A percentile compares a stretch with the other conserved stretches of the same genome.
phyloP scores from a whole-genome alignment of 2,329 filamentous ascomycete species.

The Lasiodiplodia theobromae region DNA sequence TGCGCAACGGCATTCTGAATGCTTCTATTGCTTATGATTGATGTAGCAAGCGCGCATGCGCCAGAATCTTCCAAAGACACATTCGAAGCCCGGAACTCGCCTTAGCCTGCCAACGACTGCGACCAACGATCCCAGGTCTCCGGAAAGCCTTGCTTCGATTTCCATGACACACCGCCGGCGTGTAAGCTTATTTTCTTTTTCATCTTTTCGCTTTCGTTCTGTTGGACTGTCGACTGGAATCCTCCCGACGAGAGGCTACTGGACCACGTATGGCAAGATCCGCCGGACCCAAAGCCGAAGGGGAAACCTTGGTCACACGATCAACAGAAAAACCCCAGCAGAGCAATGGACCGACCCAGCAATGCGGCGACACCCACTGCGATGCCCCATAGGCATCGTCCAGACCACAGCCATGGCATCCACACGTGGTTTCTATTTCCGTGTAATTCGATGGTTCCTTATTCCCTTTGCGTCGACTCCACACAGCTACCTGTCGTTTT shows the following conservation, averaged over 20 bases:
- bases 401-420: background rate
- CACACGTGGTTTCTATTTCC: conserved; percentile 11
- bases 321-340: conserved; percentile 9
- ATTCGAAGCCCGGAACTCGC: background rate
- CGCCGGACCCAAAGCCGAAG: conserved; percentile 4
- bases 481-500: background rate
- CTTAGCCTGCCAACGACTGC: background rate
- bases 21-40: background rate
- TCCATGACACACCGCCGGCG: background rate
- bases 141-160: background rate
- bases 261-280: conserved; percentile 11
- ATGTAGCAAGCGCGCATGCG: background rate
- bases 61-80: background rate
- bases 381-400: background rate
- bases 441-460: background rate
- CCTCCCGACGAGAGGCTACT: background rate
- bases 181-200: background rate
- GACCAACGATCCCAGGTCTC: background rate
- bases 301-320: conserved; percentile 11
- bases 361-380: background rate
- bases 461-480: background rate
- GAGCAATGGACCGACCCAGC: background rate
- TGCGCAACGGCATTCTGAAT: background rate
- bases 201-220: background rate
- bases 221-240: background rate